Evolutionary conservation across 805 yeast species (phyloP), one percentile per base, ranked within the genome.

Genomic region (Cyberlindnera misumaiensis): DNA sequence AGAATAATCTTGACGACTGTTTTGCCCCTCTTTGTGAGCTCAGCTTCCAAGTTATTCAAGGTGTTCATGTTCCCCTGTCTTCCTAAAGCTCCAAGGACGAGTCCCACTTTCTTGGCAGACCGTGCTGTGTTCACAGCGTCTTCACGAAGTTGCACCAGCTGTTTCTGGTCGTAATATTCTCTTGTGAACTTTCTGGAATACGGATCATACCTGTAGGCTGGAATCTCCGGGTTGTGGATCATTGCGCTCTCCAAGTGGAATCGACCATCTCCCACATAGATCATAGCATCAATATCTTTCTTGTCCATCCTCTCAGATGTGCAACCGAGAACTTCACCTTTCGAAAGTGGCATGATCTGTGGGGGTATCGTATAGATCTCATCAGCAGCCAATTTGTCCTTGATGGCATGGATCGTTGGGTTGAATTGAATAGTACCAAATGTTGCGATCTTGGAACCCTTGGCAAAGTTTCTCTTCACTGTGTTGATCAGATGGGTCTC

Each of bases 341-440:
- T 87, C 2, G 97, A 88, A 5, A 93, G 62, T 0, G 98, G 98
- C 68, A 75, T 76, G 10, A 86, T 83, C 56, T 93, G 98, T 0
- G 98, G 97, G 2, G 97, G 83, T 4, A 78, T 70, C 3, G 84
- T 69, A 52, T 73, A 75, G 8, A 89, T 62, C 20, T 58, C 60
- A 46, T 73, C 77, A 36, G 60, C 61, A 28, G 73, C 76, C 16
- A 86, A 62, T 41, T 73, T 77, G 31, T 74, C 76, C 46, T 76
- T 74, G 10, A 87, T 72, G 30, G 83, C 75, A 58, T 93, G 97
- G 14, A 93, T 76, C 0, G 96, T 80, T 17, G 96, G 97, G 57
- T 93, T 94, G 67, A 93, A 93, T 59, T 93, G 98, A 55, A 93
- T 93, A 4, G 98, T 93, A 32, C 97, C 95, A 52, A 93, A 90